Evolutionary conservation across 2,329 filamentous ascomycete species (phyloP).

Genomic region (Leptographium procerum): DNA sequence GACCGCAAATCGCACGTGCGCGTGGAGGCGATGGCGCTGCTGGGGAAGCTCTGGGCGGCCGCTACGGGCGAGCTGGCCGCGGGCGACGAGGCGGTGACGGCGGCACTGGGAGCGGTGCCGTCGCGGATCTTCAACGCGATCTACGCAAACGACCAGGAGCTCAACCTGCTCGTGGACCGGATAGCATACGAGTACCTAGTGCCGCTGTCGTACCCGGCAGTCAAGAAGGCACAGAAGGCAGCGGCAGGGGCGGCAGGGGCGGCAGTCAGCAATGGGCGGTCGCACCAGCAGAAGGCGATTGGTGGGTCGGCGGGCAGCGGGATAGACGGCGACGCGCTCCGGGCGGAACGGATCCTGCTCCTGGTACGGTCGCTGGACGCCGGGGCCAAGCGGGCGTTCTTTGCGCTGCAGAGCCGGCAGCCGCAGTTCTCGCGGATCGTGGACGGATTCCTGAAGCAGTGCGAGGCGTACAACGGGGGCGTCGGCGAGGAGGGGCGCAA

Average conservation of each 20-base stretch:
- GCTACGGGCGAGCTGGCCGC: constrained; percentile 76
- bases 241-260: too few species aligned
- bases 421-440: constrained; percentile 62
- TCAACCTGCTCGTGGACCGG: constrained; percentile 74
- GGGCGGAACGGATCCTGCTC: constrained; percentile 74
- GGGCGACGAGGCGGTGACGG: constrained; percentile 63
- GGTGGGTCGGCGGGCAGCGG: constrained; percentile 14
- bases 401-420: constrained; percentile 72
- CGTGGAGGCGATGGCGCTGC: constrained; percentile 72
- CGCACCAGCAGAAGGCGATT: constrained; percentile 3
- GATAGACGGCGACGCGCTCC: constrained; percentile 61
- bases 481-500: constrained; percentile 63
- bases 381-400: constrained; percentile 76
- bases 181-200: constrained; percentile 80
- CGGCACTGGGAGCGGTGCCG: constrained; percentile 71
- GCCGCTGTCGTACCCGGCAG: constrained; percentile 74
- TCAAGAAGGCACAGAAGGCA: constrained; percentile 52
- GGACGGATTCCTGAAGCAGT: constrained; percentile 66
- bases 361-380: constrained; percentile 68
- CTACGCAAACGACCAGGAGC: constrained; percentile 80
- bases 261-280: constrained; percentile 37
- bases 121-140: constrained; percentile 76
- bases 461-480: constrained; percentile 82
- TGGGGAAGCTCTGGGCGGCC: constrained; percentile 88
- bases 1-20: constrained; percentile 76